phyloP scores from a whole-genome alignment of 306 rosid genomes.

The Vigna hirtella region DNA sequence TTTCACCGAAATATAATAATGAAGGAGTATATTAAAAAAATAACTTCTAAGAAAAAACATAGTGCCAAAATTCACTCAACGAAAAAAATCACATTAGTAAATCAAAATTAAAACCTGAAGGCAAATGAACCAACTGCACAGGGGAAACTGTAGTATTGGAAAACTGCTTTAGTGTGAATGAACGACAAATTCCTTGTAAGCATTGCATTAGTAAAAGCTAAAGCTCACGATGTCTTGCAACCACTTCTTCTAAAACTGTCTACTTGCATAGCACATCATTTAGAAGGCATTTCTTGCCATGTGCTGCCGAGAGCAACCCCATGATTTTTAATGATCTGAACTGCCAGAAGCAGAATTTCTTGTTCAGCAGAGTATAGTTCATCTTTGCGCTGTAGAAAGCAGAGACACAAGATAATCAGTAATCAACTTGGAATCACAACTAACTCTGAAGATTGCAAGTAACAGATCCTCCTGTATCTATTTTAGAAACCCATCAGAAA shows the following conservation, averaged over 20 bases:
- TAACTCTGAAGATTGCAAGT: no score
- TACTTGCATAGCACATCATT: conserved; percentile 24
- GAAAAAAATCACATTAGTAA: neutral
- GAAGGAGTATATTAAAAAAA: no score
- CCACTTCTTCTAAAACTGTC: conserved; percentile 1
- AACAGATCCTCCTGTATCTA: neutral
- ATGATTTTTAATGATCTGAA: conserved; percentile 66
- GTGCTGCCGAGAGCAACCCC: conserved; percentile 69
- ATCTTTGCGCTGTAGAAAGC: conserved; percentile 64
- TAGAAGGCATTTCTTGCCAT: conserved; percentile 37
- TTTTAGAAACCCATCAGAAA: conserved; percentile 17
- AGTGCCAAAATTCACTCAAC: conserved; percentile 7
- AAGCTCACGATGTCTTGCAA: neutral
- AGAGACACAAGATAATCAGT: conserved; percentile 18
- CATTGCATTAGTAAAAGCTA: conserved; percentile 9
- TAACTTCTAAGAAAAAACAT: neutral
- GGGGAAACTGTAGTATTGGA: neutral
- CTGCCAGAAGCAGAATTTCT: conserved; percentile 75
- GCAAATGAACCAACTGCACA: conserved; percentile 3
- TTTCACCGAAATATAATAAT: no score
- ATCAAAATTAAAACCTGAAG: conserved; percentile 32
- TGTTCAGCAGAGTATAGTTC: conserved; percentile 75
- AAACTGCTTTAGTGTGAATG: conserved; percentile 15
- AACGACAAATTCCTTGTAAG: neutral
- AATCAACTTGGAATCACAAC: conserved; percentile 1